Conservation (phyloP, 2,329 filamentous ascomycete genomes). For the Aureobasidium musti region DNA sequence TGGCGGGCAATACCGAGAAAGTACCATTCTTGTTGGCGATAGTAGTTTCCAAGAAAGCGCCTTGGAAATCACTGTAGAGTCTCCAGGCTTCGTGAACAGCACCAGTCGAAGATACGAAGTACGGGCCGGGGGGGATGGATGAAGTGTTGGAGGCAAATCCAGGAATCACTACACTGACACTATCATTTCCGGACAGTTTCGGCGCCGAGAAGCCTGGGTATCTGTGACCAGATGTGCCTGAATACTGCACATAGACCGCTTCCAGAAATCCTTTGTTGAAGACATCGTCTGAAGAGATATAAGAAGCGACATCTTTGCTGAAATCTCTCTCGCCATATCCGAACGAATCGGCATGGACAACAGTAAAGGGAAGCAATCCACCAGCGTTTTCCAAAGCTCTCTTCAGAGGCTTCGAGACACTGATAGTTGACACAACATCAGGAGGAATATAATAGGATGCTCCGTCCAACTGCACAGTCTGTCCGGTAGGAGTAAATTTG, state of each 20-base stretch:
- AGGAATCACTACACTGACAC: conserved; percentile 30
- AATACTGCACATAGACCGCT: conserved; percentile 32
- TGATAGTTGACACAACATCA: conserved; percentile 42
- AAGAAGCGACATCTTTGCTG: conserved; percentile 37
- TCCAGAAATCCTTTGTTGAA: conserved; percentile 46
- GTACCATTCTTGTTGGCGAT: conserved; percentile 45
- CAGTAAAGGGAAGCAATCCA: conserved; percentile 45
- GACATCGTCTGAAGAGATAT: conserved; percentile 45
- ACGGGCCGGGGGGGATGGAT: conserved; percentile 51
- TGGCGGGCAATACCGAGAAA: conserved; percentile 50
- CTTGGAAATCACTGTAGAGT: conserved; percentile 53
- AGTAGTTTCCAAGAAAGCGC: conserved; percentile 54
- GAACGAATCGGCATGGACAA: conserved; percentile 39
- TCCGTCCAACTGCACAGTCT: conserved; percentile 46
- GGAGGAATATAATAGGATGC: conserved; percentile 47
- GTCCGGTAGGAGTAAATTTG: conserved; percentile 42
- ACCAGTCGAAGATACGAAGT: conserved; percentile 53
- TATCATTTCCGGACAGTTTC: conserved; percentile 16
- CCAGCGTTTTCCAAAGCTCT: conserved; percentile 33
- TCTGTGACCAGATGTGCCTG: neutral
- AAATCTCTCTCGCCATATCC: conserved; percentile 36
- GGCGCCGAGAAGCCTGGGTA: conserved; percentile 27
- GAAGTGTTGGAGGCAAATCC: conserved; percentile 32
- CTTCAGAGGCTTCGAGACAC: conserved; percentile 32
- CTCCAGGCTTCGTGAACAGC: conserved; percentile 53